Percentiles rank a stretch among this genome's conserved stretches.
Conservation (phyloP, 1,139 yeast genomes). For the Debaryomyces coudertii region DNA sequence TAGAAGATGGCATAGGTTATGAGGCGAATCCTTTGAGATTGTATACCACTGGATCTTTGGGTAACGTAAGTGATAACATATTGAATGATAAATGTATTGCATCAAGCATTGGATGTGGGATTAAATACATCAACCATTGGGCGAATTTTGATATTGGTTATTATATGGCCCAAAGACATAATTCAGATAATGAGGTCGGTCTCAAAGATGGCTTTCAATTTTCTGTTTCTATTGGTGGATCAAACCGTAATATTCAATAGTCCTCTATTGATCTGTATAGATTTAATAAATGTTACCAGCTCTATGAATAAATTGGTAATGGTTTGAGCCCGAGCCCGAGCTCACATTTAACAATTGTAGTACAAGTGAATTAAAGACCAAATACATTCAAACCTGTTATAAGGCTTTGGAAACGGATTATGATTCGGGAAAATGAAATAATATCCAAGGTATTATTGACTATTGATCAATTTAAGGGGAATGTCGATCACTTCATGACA, state of each 20-base stretch:
- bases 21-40: conserved; percentile 48
- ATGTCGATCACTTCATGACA: conserved; percentile 29
- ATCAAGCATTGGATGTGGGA: conserved; percentile 45
- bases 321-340: conserved; percentile 3
- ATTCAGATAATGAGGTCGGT: conserved; percentile 28
- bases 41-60: conserved; percentile 39
- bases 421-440: conserved; percentile 39
- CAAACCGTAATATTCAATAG: conserved; percentile 24
- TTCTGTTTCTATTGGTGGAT: conserved; percentile 49
- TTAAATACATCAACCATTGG: conserved; percentile 45
- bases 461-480: conserved; percentile 43
- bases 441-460: conserved; percentile 44
- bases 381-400: background rate
- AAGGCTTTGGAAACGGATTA: conserved; percentile 7
- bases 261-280: background rate
- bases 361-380: background rate
- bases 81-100: conserved; percentile 30
- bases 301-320: background rate
- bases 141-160: conserved; percentile 54
- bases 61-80: conserved; percentile 37
- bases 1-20: conserved; percentile 19
- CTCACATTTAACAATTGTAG: conserved; percentile 1
- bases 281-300: background rate
- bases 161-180: conserved; percentile 37
- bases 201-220: conserved; percentile 52